phyloP scores from a whole-genome alignment of 495 filamentous ascomycete species.

The Mycothermus thermophilus region DNA sequence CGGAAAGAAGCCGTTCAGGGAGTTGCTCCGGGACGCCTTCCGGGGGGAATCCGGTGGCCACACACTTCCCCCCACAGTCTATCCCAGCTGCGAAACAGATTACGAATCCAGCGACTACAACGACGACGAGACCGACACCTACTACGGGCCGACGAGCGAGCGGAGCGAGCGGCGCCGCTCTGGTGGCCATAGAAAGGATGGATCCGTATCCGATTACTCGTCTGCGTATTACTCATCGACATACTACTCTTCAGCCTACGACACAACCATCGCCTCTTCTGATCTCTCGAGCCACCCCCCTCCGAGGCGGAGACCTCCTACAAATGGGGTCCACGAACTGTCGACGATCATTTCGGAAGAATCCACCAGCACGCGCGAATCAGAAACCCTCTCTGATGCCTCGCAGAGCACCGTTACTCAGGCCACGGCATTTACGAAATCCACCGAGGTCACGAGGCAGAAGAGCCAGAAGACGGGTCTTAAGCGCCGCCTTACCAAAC shows the following conservation, averaged over 20 bases:
- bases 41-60: constrained; percentile 38
- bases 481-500: constrained; percentile 72
- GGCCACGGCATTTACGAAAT: constrained; percentile 24
- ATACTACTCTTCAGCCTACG: constrained; percentile 6
- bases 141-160: no score
- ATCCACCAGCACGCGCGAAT: constrained; percentile 37
- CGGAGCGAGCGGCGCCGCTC: constrained; percentile 16
- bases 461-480: constrained; percentile 34
- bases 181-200: constrained; percentile 13
- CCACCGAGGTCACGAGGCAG: constrained; percentile 23
- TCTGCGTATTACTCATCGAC: constrained; percentile 10
- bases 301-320: constrained; percentile 40
- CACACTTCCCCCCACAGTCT: constrained; percentile 27
- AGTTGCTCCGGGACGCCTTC: constrained; percentile 40
- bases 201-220: constrained; percentile 14
- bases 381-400: constrained; percentile 27
- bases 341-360: constrained; percentile 62
- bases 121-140: no score
- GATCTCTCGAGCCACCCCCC: constrained; percentile 9
- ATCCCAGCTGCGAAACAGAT: constrained; percentile 30
- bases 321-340: constrained; percentile 48
- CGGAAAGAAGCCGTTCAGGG: constrained; percentile 31
- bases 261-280: constrained; percentile 20
- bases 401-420: constrained; percentile 40
- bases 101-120: constrained; percentile 6